phyloP scores from a whole-genome alignment of 345 rosid genomes.

The Arabidopsis suecica region DNA sequence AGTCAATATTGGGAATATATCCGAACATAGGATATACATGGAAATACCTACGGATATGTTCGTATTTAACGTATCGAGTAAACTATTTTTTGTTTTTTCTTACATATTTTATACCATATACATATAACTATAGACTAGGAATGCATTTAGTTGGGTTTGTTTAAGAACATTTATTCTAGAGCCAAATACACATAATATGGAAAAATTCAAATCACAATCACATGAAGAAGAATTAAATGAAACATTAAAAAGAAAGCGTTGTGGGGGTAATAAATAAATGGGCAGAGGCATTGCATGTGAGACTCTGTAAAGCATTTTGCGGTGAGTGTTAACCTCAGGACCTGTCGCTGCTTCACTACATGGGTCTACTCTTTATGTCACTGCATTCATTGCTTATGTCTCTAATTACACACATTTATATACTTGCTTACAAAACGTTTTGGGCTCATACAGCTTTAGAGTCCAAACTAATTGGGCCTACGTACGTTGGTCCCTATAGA shows the following conservation, averaged over 20 bases:
- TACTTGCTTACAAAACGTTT: neutral
- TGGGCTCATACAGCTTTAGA: neutral
- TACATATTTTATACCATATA: constrained; percentile 13
- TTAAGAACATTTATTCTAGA: constrained; percentile 23
- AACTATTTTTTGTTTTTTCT: neutral
- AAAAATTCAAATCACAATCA: constrained; percentile 27
- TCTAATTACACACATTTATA: neutral
- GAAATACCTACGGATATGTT: constrained; percentile 12
- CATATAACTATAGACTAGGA: neutral
- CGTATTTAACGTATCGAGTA: neutral
- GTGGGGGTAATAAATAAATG: constrained; percentile 34
- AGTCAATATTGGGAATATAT: constrained; percentile 27
- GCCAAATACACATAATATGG: constrained; percentile 9
- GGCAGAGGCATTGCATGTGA: constrained; percentile 47
- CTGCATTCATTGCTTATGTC: constrained; percentile 32
- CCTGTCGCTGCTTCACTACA: constrained; percentile 41
- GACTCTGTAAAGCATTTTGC: constrained; percentile 40
- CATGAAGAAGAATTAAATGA: constrained; percentile 33
- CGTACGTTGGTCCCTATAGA: neutral
- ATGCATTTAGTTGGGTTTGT: constrained; percentile 17
- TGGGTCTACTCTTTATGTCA: constrained; percentile 34
- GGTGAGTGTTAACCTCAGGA: constrained; percentile 44
- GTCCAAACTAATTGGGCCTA: constrained; percentile 2
- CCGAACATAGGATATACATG: neutral
- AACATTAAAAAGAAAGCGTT: constrained; percentile 37